phyloP scores from a whole-genome alignment of 768 basidiomycete genomes.

The Podaxis rugospora region DNA sequence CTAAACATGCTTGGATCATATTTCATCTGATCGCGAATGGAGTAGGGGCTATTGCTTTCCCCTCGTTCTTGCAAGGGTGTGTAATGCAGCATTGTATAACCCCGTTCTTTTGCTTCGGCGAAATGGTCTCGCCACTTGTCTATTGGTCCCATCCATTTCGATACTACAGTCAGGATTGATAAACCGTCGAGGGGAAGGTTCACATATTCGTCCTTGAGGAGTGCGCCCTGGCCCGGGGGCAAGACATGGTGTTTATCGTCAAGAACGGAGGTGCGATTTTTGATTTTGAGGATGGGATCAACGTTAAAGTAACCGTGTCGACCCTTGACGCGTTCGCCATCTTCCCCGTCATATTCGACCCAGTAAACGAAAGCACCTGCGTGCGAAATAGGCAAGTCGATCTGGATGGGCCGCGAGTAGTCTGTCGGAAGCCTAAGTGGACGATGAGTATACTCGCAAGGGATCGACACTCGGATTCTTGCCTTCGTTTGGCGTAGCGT shows the following conservation, averaged over 20 bases:
- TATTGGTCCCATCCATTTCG: slow-evolving; percentile 96
- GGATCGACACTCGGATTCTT: slow-evolving; percentile 24
- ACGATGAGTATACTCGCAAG: slow-evolving; percentile 17
- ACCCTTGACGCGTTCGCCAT: slow-evolving; percentile 66
- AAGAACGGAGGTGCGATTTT: slow-evolving; percentile 72
- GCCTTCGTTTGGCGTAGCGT: slow-evolving; percentile 73
- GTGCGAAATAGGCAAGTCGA: slow-evolving; percentile 94
- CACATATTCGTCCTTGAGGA: slow-evolving; percentile 45
- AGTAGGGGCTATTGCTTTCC: slow-evolving; percentile 87
- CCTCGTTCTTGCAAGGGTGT: slow-evolving; percentile 93
- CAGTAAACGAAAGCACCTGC: slow-evolving; percentile 96
- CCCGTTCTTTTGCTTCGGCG: slow-evolving; percentile 77
- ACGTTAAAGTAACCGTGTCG: slow-evolving; percentile 95
- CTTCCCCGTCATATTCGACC: slow-evolving; percentile 80
- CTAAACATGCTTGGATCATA: slow-evolving; percentile 79
- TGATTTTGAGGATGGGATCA: slow-evolving; percentile 81
- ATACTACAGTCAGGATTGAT: slow-evolving; percentile 84
- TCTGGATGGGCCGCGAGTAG: slow-evolving; percentile 86
- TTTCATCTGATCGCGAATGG: slow-evolving; percentile 79
- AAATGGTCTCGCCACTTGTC: slow-evolving; percentile 76
- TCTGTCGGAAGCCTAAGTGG: slow-evolving; percentile 71
- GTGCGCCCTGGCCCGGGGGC: slow-evolving; percentile 48
- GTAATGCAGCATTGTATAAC: slow-evolving; percentile 98
- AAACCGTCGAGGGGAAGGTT: slow-evolving; percentile 85
- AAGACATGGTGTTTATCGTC: slow-evolving; percentile 48